A percentile compares a stretch with the other conserved stretches of the same genome.
These are phyloP conservation scores for Toxoplasma gondii DNA, from an alignment of 169 alveolate species.

Conservation along the genomic window DNA sequence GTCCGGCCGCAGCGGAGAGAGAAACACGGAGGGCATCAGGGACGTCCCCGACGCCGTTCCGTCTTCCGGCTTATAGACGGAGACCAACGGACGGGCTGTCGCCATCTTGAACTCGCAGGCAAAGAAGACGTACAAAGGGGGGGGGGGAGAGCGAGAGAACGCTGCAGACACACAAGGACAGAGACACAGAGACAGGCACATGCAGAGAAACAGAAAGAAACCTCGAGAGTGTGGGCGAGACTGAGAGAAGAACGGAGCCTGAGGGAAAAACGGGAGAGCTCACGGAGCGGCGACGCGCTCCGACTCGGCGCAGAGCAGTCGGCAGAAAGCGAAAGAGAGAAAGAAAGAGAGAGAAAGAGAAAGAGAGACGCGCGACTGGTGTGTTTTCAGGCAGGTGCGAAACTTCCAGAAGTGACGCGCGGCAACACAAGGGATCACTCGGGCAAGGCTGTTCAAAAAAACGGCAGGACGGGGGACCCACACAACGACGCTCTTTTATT, in stretches of 20 bases:
- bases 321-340: neutral
- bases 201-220: neutral
- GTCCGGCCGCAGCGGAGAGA: slow-evolving; percentile 97
- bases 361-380: too few relatives aligned
- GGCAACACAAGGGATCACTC: too few relatives aligned
- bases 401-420: too few relatives aligned
- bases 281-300: too few relatives aligned
- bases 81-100: slow-evolving; percentile 68
- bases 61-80: slow-evolving; percentile 66
- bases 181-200: neutral
- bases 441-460: too few relatives aligned
- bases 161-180: neutral
- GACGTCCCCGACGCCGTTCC: slow-evolving; percentile 34
- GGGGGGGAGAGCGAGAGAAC: neutral
- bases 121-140: neutral
- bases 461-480: too few relatives aligned
- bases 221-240: neutral
- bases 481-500: too few relatives aligned
- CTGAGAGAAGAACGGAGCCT: neutral
- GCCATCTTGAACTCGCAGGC: slow-evolving; percentile 42
- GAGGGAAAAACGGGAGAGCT: neutral
- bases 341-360: neutral
- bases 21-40: slow-evolving; percentile 68
- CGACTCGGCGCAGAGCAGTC: neutral
- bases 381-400: too few relatives aligned